phyloP scores from a whole-genome alignment of 139 green algal species.

The Axilococcus clingmanii region DNA sequence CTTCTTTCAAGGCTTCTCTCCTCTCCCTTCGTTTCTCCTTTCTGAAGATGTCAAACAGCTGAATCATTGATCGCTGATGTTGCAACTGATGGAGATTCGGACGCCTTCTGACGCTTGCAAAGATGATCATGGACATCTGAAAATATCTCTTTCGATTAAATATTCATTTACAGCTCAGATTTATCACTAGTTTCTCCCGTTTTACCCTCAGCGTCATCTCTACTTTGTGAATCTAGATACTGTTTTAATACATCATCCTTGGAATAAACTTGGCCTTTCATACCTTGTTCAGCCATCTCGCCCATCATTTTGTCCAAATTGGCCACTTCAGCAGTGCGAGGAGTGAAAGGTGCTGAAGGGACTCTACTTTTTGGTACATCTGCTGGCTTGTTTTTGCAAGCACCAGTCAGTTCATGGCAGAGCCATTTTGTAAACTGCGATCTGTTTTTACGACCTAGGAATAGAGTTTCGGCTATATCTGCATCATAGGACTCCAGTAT shows the following conservation, averaged over 20 bases:
- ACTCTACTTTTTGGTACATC: slow-evolving; percentile 23
- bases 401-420: slow-evolving; percentile 49
- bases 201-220: slow-evolving; percentile 8
- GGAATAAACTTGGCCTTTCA: slow-evolving; percentile 54
- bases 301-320: slow-evolving; percentile 52
- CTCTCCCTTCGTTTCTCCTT: slow-evolving; percentile 28
- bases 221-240: slow-evolving; percentile 13
- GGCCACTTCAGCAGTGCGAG: slow-evolving; percentile 22
- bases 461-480: slow-evolving; percentile 50
- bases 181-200: background rate
- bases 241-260: slow-evolving; percentile 43
- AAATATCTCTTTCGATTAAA: slow-evolving; percentile 3
- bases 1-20: slow-evolving; percentile 20
- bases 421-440: slow-evolving; percentile 50
- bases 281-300: slow-evolving; percentile 39
- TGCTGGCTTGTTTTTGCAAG: slow-evolving; percentile 48
- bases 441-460: slow-evolving; percentile 11
- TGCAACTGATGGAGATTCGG: background rate
- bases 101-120: background rate
- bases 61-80: background rate
- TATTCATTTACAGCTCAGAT: background rate
- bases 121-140: background rate
- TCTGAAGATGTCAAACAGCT: slow-evolving; percentile 26
- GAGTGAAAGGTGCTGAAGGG: slow-evolving; percentile 35
- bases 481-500: slow-evolving; percentile 59